These are phyloP conservation scores for Medakamo hakoo DNA, from an alignment of 139 green algal genomes.

Conservation along the genomic window DNA sequence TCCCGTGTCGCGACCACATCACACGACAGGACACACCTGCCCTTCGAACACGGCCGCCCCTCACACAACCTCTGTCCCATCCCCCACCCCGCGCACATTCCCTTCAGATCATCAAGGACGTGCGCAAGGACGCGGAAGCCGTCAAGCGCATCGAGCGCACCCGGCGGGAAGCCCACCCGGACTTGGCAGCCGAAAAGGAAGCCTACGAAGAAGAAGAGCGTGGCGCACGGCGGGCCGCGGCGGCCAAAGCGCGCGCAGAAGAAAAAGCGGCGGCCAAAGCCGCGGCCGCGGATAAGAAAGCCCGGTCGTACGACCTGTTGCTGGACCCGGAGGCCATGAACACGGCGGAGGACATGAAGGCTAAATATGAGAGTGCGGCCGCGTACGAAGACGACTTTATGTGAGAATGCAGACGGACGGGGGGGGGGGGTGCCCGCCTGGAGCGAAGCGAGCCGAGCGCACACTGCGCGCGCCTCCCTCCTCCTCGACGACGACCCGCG, in stretches of 20 bases:
- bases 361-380: conserved; percentile 59
- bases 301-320: neutral
- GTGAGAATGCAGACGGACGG: no score
- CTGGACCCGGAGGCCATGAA: conserved; percentile 50
- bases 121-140: conserved; percentile 47
- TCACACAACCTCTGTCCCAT: no score
- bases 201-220: conserved; percentile 24
- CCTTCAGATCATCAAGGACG: no score
- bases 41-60: no score
- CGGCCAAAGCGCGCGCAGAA: neutral
- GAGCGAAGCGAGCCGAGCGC: no score
- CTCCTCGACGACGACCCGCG: no score
- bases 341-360: conserved; percentile 51
- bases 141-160: conserved; percentile 90
- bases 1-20: no score
- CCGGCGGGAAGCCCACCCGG: conserved; percentile 53
- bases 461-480: no score
- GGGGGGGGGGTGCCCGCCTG: no score
- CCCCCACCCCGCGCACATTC: no score
- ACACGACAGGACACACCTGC: no score
- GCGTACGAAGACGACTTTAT: conserved; percentile 96
- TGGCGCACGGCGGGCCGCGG: neutral
- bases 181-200: conserved; percentile 58
- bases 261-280: neutral
- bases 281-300: neutral